Base-by-base conservation (phyloP, 257 asterid genomes). In the Dorcoceras hygrometricum region DNA sequence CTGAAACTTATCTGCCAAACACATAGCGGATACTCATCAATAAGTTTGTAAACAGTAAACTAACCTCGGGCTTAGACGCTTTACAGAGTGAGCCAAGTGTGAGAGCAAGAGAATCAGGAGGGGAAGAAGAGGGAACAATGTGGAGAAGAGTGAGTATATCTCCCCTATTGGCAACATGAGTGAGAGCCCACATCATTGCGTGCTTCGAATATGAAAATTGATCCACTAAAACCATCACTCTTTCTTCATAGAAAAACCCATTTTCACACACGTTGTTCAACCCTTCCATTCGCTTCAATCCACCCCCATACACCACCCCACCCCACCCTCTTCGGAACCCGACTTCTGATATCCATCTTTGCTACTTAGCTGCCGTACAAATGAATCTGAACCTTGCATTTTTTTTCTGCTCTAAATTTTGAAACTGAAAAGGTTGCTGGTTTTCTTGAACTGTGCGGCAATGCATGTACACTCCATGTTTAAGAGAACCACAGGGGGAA, bases 151-250 rank as follows among this genome's bases (percentile, higher is more conserved):
- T 89, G 24, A 92, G 85, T 4, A 87, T 73, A 73, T 92, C 98
- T n/a, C 89, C 95, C 82, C 80, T 84, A 23, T 86, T 87, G 1
- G 97, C 71, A 2, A 89, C 92, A 78, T 89, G 96, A 59, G 96
- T 85, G 1, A 91, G 85, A 20, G 98, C 97, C 96, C 97, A 92
- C 96, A 89, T 89, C 97, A 92, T 87, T 1, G 98, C 98, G 66
- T 91, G 95, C 23, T 87, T 89, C 0, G 89, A 82, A 65, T 86
- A 80, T 14, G 95, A 77, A 43, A 82, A 64, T 32, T 89, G 82
- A 77, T 91, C 98, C 77, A 92, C 93, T 1, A 92, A 89, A 70
- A 92, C 97, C 98, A 92, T 89, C 8, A 92, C 97, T 73, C 96
- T 86, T 92, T 89, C 84, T 89, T 84, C 90, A 78, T 70, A 63